phyloP scores from a whole-genome alignment of 345 rosid species.

The Eucalyptus grandis region DNA sequence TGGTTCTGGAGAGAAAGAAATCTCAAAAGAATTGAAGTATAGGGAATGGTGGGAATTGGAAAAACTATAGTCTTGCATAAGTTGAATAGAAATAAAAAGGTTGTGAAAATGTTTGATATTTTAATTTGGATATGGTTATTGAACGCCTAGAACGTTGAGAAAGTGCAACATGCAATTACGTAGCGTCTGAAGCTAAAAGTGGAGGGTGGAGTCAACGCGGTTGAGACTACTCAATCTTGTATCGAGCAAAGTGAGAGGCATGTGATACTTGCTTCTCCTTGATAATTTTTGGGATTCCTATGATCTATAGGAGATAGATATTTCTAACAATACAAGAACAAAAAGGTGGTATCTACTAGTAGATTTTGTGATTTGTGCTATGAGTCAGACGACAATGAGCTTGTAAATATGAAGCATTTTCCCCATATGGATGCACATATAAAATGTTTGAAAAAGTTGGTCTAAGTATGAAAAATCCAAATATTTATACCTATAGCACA shows the following conservation, averaged over 20 bases:
- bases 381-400: neutral
- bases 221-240: conserved; percentile 3
- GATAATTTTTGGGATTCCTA: conserved; percentile 9
- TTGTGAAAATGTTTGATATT: conserved; percentile 8
- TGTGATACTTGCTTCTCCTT: conserved; percentile 1
- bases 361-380: neutral
- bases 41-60: conserved; percentile 14
- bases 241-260: conserved; percentile 4
- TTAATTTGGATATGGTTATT: conserved; percentile 4
- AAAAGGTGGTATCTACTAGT: conserved; percentile 1
- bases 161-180: conserved; percentile 3
- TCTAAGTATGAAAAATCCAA: too few relatives aligned
- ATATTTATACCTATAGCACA: too few relatives aligned
- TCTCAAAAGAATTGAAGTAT: conserved; percentile 5
- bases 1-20: neutral
- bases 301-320: neutral
- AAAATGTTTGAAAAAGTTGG: too few relatives aligned
- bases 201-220: neutral
- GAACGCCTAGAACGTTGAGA: neutral
- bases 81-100: conserved; percentile 5
- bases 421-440: too few relatives aligned
- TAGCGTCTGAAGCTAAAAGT: neutral
- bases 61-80: conserved; percentile 21
- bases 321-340: too few relatives aligned
- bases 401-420: neutral